phyloP scores from a whole-genome alignment of 208 protist genomes.

The Phytomonas serpens region DNA sequence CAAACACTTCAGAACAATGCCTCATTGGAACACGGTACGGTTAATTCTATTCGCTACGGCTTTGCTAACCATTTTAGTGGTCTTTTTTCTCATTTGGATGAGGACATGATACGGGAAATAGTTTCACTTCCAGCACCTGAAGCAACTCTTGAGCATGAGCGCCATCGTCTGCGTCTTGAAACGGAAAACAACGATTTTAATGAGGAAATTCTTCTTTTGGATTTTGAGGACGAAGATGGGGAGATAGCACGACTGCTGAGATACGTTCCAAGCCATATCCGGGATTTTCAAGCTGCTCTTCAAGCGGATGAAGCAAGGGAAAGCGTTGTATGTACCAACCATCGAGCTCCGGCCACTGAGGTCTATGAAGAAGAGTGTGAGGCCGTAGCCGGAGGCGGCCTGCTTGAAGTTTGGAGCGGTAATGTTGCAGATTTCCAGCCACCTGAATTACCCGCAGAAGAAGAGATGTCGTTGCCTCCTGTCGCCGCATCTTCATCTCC shows the following conservation, averaged over 20 bases:
- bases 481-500: background rate
- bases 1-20: slow-evolving; percentile 27
- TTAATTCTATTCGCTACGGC: slow-evolving; percentile 41
- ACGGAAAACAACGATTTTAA: slow-evolving; percentile 53
- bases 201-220: slow-evolving; percentile 55
- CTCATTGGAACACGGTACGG: background rate
- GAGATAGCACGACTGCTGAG: slow-evolving; percentile 50
- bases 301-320: slow-evolving; percentile 15
- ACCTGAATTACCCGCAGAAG: slow-evolving; percentile 53
- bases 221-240: slow-evolving; percentile 64
- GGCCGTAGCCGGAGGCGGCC: slow-evolving; percentile 18
- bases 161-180: slow-evolving; percentile 33
- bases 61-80: slow-evolving; percentile 75
- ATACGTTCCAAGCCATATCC: slow-evolving; percentile 57
- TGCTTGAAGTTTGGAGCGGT: slow-evolving; percentile 59
- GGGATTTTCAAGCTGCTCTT: slow-evolving; percentile 39
- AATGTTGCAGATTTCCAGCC: slow-evolving; percentile 71
- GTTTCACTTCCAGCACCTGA: slow-evolving; percentile 50
- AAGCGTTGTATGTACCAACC: background rate
- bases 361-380: slow-evolving; percentile 54
- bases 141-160: slow-evolving; percentile 30
- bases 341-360: background rate
- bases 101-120: slow-evolving; percentile 51
- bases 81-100: slow-evolving; percentile 50
- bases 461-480: background rate